phyloP scores from a whole-genome alignment of 768 basidiomycete genomes.

The Butyriboletus loyo region DNA sequence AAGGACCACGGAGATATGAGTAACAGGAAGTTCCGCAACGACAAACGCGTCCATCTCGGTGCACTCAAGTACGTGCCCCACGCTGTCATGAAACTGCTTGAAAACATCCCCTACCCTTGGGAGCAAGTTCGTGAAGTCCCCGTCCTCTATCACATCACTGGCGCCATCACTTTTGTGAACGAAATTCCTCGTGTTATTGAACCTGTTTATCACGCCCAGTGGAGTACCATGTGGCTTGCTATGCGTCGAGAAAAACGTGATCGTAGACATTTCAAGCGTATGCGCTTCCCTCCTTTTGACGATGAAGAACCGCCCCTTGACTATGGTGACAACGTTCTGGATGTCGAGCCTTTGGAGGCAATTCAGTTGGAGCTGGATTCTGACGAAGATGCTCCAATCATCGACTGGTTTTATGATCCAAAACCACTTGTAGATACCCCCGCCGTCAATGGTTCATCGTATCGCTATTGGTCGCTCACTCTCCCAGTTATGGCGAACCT shows the following conservation, averaged over 20 bases:
- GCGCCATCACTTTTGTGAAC: slow-evolving; percentile 99
- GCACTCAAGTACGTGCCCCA: slow-evolving; percentile 98
- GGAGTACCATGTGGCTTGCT: slow-evolving; percentile 99
- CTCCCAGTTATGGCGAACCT: slow-evolving; percentile 96
- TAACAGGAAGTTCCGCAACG: slow-evolving; percentile 97
- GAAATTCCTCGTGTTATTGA: slow-evolving; percentile 96
- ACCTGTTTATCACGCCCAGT: slow-evolving; percentile 97
- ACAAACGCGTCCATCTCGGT: slow-evolving; percentile 98
- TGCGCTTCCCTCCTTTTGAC: slow-evolving; percentile 99
- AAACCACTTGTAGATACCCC: slow-evolving; percentile 89
- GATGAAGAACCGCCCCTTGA: slow-evolving; percentile 99
- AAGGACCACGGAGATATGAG: slow-evolving; percentile 99
- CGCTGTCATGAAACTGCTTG: slow-evolving; percentile 97
- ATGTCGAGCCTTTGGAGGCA: slow-evolving; percentile 96
- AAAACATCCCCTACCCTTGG: slow-evolving; percentile 98
- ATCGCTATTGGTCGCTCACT: slow-evolving; percentile 89
- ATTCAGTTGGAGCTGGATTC: slow-evolving; percentile 95
- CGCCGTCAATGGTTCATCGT: slow-evolving; percentile 90
- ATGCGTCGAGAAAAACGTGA: slow-evolving; percentile 99
- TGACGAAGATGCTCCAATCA: slow-evolving; percentile 86
- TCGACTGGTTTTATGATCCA: slow-evolving; percentile 99
- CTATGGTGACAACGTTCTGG: slow-evolving; percentile 97
- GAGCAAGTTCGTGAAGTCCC: slow-evolving; percentile 99
- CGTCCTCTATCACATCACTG: slow-evolving; percentile 97
- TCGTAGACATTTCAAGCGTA: slow-evolving; percentile 98